Conservation (phyloP, 2,329 filamentous ascomycete species). For the Tolypocladium ophioglossoides region DNA sequence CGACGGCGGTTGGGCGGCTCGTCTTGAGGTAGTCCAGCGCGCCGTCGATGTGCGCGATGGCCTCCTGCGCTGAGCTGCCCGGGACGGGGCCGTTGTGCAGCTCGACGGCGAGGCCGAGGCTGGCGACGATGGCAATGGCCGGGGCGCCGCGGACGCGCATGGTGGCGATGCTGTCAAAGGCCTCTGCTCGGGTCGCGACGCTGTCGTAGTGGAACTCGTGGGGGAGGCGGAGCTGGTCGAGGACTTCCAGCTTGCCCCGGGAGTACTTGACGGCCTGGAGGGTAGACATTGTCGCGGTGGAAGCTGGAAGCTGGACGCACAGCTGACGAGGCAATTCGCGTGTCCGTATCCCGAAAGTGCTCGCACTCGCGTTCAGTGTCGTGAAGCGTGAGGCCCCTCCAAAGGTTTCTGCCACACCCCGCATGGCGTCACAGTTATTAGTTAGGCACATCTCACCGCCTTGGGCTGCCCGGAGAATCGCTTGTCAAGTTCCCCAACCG, state of each 20-base stretch:
- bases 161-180: slow-evolving; percentile 71
- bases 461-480: too few relatives aligned
- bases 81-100: slow-evolving; percentile 44
- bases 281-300: slow-evolving; percentile 25
- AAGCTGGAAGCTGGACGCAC: not conserved
- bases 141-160: slow-evolving; percentile 76
- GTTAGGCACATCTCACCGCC: not conserved
- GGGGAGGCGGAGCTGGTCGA: slow-evolving; percentile 75
- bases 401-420: not conserved
- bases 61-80: slow-evolving; percentile 38
- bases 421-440: not conserved
- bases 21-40: slow-evolving; percentile 80
- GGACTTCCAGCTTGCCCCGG: slow-evolving; percentile 61
- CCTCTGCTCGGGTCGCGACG: slow-evolving; percentile 60
- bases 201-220: slow-evolving; percentile 71
- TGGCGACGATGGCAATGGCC: slow-evolving; percentile 96
- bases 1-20: slow-evolving; percentile 88
- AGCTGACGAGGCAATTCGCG: not conserved
- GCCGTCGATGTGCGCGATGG: slow-evolving; percentile 60
- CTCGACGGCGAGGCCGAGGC: slow-evolving; percentile 79
- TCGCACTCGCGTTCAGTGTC: too few relatives aligned
- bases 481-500: too few relatives aligned
- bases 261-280: slow-evolving; percentile 72
- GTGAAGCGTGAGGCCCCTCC: not conserved
- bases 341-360: too few relatives aligned